These are phyloP conservation scores for Leishmania lainsoni DNA, from an alignment of 208 protist genomes.

Conservation along the genomic window DNA sequence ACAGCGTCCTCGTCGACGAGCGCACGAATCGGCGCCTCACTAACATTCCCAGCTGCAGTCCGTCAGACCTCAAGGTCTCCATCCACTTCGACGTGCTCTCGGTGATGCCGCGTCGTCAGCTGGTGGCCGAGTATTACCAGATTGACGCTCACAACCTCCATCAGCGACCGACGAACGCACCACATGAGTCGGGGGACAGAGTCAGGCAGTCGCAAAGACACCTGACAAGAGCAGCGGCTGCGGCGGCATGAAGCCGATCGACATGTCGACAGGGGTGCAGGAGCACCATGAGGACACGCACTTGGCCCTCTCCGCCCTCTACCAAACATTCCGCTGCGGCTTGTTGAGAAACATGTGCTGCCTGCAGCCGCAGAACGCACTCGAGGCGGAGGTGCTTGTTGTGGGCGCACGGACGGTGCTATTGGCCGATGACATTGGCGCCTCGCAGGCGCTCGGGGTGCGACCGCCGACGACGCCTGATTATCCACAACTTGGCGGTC, in stretches of 20 bases:
- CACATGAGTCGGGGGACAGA: background rate
- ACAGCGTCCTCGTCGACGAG: constrained; percentile 11
- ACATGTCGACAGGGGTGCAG: constrained; percentile 14
- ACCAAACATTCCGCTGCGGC: constrained; percentile 51
- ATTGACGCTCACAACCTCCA: constrained; percentile 32
- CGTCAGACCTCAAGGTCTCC: constrained; percentile 25
- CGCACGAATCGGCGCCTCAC: constrained; percentile 23
- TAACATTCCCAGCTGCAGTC: constrained; percentile 12
- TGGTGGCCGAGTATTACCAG: constrained; percentile 52
- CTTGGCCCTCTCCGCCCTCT: constrained; percentile 46
- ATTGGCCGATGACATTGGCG: constrained; percentile 33
- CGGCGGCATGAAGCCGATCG: background rate
- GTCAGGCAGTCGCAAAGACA: background rate
- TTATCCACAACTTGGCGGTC: constrained; percentile 9
- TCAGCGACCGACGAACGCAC: constrained; percentile 12
- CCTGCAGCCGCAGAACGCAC: constrained; percentile 32
- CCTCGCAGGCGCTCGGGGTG: constrained; percentile 30
- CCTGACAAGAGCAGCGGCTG: background rate
- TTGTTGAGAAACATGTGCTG: constrained; percentile 61
- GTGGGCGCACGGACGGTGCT: constrained; percentile 48
- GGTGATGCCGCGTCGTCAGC: constrained; percentile 52
- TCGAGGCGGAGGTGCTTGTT: constrained; percentile 66
- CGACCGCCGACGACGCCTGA: constrained; percentile 6
- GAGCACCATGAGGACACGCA: constrained; percentile 21
- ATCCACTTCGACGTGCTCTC: constrained; percentile 55